These are phyloP conservation scores for Pneumocystis oryctolagi DNA, from an alignment of 1,139 yeast genomes.

Conservation along the genomic window DNA sequence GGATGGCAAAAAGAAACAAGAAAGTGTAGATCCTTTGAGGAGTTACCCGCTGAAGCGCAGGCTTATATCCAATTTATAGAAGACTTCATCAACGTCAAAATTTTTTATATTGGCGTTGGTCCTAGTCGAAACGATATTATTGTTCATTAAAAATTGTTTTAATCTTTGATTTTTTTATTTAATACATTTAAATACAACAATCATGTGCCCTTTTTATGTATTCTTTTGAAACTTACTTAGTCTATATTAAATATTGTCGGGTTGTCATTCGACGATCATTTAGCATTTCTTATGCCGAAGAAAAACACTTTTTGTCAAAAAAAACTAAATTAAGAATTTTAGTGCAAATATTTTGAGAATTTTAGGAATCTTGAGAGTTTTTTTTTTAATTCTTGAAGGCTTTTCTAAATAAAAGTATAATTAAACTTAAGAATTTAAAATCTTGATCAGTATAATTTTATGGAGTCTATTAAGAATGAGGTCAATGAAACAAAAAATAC, in stretches of 20 bases:
- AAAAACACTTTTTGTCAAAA: not conserved
- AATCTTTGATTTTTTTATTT: not conserved
- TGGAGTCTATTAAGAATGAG: not conserved
- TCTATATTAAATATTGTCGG: not conserved
- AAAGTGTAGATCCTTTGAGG: slow-evolving; percentile 48
- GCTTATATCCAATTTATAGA: slow-evolving; percentile 72
- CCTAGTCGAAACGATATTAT: slow-evolving; percentile 58
- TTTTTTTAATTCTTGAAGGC: not conserved
- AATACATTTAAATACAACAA: not conserved
- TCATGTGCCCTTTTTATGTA: not conserved
- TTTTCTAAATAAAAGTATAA: not conserved
- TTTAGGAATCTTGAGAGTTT: not conserved
- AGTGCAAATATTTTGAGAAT: not conserved
- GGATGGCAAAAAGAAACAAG: slow-evolving; percentile 91
- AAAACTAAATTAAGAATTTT: not conserved
- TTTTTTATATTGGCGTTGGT: slow-evolving; percentile 97
- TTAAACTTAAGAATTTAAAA: not conserved
- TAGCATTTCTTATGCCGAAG: not conserved
- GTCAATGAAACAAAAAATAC: not conserved
- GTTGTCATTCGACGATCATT: not conserved
- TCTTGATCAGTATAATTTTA: not conserved
- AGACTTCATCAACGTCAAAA: slow-evolving; percentile 64
- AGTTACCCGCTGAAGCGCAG: slow-evolving; percentile 78
- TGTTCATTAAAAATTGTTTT: not conserved
- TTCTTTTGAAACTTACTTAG: not conserved